Conservation (phyloP, 2,329 filamentous ascomycete genomes). For the Colletotrichum ledebouriae region DNA sequence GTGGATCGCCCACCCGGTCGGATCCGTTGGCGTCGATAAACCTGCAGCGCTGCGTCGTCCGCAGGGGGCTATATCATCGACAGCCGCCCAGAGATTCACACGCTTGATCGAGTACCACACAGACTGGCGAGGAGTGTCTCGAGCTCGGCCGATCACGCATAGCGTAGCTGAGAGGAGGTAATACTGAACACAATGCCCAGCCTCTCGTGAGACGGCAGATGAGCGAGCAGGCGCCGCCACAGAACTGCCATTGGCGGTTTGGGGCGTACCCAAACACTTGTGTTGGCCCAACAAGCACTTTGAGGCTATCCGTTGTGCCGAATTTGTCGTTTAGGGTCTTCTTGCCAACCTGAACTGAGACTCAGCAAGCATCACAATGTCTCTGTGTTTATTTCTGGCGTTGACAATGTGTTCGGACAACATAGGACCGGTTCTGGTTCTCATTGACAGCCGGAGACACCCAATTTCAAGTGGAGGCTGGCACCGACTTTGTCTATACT, state of each 20-base stretch:
- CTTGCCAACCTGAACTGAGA: background rate
- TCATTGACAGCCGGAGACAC: background rate
- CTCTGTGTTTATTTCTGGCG: background rate
- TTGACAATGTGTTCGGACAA: background rate
- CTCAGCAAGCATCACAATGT: background rate
- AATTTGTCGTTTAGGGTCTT: background rate
- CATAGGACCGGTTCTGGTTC: no score
- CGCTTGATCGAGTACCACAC: background rate
- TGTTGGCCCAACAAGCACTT: background rate
- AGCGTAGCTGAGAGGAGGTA: background rate
- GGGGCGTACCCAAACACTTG: no score
- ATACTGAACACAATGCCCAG: background rate
- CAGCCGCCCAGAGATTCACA: background rate
- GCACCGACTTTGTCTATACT: background rate
- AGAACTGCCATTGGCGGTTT: background rate
- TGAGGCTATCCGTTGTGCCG: background rate
- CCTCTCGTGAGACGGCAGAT: slow-evolving; percentile 1
- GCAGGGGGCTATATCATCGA: background rate
- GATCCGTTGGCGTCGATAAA: background rate
- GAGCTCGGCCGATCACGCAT: background rate
- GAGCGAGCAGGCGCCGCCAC: background rate
- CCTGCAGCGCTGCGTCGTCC: background rate
- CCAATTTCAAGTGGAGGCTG: background rate
- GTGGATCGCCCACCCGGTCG: background rate
- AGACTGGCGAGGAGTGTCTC: background rate